Evolutionary conservation across 176 grass and related monocot genomes (phyloP).

Genomic region (Miscanthus lutarioriparius): DNA sequence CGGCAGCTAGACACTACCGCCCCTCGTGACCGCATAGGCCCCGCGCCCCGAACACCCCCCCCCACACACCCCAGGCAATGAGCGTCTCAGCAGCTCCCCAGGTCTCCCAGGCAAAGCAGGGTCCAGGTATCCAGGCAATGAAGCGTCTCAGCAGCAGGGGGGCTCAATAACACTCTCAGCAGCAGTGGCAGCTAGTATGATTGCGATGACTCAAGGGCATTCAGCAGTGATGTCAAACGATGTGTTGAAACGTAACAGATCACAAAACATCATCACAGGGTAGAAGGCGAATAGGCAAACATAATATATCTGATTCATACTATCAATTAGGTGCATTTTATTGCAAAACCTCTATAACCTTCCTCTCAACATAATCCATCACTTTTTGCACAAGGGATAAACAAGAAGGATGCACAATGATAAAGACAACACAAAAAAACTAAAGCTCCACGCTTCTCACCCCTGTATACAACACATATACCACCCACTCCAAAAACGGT

Average conservation of each 20-base stretch:
- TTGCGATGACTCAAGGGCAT: background rate
- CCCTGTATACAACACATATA: slow-evolving; percentile 39
- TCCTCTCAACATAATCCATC: slow-evolving; percentile 22
- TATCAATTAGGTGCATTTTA: slow-evolving; percentile 22
- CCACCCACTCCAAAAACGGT: slow-evolving; percentile 31
- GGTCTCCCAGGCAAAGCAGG: no score
- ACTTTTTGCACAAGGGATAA: slow-evolving; percentile 22
- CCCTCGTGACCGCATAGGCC: no score
- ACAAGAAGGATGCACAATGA: slow-evolving; percentile 25
- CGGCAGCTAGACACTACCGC: no score
- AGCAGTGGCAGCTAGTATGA: background rate
- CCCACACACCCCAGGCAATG: background rate
- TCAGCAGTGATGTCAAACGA: background rate
- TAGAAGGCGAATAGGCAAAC: background rate
- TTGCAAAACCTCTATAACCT: background rate
- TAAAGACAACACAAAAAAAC: slow-evolving; percentile 2
- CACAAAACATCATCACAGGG: background rate
- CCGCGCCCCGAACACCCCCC: no score
- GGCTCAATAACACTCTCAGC: no score
- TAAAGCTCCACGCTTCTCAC: slow-evolving; percentile 13
- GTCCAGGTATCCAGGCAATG: no score
- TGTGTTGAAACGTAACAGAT: background rate
- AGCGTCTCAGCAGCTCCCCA: no score
- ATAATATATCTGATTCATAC: background rate
- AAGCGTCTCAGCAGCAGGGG: no score